Conservation (phyloP, 345 rosid species). For the Eucalyptus pumila region DNA sequence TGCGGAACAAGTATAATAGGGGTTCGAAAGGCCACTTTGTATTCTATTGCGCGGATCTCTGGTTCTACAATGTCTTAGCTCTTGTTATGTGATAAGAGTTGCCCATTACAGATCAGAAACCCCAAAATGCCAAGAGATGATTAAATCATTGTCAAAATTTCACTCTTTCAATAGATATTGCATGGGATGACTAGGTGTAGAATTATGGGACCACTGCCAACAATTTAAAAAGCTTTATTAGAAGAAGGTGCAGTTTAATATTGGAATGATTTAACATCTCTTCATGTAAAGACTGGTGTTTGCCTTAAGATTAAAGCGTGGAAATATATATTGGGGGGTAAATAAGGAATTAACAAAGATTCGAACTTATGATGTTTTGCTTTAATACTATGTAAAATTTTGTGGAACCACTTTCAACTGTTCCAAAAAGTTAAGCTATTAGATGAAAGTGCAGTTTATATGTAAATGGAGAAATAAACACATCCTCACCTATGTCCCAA, state of each 20-base stretch:
- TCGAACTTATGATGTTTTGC: not conserved
- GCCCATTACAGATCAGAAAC: not conserved
- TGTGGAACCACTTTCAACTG: not conserved
- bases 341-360: not conserved
- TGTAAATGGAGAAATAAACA: no score
- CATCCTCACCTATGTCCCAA: not conserved
- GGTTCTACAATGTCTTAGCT: not conserved
- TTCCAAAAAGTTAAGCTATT: not conserved
- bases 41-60: not conserved
- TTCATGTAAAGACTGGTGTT: not conserved
- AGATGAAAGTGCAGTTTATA: not conserved
- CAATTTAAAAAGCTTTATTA: not conserved
- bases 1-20: not conserved
- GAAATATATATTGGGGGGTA: not conserved
- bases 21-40: not conserved
- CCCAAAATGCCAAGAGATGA: not conserved
- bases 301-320: not conserved
- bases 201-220: not conserved
- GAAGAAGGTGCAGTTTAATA: not conserved
- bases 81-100: not conserved
- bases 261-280: not conserved
- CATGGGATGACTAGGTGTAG: not conserved
- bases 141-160: not conserved
- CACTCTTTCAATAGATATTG: not conserved
- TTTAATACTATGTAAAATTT: not conserved